These are phyloP conservation scores for Agrocybe chaxingu DNA, from an alignment of 768 basidiomycete species.

Conservation along the genomic window DNA sequence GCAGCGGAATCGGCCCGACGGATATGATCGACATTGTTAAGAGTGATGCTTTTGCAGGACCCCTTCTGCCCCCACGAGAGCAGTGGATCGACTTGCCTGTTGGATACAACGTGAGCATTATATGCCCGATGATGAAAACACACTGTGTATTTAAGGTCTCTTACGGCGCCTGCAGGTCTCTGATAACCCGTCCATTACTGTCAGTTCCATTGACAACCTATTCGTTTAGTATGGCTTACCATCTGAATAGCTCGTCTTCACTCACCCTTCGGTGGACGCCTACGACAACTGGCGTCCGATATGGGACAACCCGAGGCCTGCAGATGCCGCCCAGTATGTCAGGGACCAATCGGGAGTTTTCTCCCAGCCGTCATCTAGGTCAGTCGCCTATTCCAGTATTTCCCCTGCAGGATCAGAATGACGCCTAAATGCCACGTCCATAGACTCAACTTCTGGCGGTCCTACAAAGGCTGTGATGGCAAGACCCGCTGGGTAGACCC, in stretches of 20 bases:
- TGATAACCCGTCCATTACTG: conserved; percentile 65
- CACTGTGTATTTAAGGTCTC: no score
- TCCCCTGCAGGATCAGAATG: neutral
- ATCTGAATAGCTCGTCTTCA: conserved; percentile 51
- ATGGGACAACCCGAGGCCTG: conserved; percentile 51
- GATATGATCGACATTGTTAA: conserved; percentile 57
- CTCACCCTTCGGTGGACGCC: conserved; percentile 57
- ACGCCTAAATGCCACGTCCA: no score
- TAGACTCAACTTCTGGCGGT: conserved; percentile 63
- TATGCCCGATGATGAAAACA: no score
- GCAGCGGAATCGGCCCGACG: conserved; percentile 57
- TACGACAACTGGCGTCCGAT: conserved; percentile 65
- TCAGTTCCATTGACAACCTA: conserved; percentile 8
- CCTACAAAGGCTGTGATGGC: conserved; percentile 42
- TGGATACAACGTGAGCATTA: conserved; percentile 38
- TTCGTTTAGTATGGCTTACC: neutral
- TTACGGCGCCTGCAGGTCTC: conserved; percentile 13
- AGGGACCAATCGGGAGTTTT: conserved; percentile 51
- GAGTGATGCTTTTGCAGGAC: conserved; percentile 39
- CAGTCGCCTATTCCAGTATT: no score
- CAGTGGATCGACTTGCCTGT: conserved; percentile 61
- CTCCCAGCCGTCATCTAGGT: conserved; percentile 47
- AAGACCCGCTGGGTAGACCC: conserved; percentile 43
- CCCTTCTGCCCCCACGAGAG: conserved; percentile 42
- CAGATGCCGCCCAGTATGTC: conserved; percentile 56